Evolutionary conservation across 108 stramenopile genomes (phyloP).

Genomic region (Cylindrotheca fusiformis): DNA sequence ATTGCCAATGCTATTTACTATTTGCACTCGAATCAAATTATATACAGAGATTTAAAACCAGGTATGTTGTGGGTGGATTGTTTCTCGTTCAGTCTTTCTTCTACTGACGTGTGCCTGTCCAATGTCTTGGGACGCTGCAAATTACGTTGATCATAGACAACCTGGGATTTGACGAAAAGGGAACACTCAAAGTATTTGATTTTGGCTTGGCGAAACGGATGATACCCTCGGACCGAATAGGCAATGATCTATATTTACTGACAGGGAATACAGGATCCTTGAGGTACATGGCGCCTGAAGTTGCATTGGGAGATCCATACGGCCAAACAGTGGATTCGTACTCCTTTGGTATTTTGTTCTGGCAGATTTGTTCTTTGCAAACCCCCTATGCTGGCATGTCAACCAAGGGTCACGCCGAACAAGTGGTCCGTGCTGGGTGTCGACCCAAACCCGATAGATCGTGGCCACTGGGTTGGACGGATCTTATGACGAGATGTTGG

Average conservation of each 20-base stretch:
- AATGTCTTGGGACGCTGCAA: too few species aligned
- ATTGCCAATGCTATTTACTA: conserved; percentile 78
- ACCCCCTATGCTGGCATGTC: conserved; percentile 71
- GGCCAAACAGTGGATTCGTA: conserved; percentile 74
- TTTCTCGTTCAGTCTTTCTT: too few species aligned
- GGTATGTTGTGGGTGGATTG: conserved; percentile 3
- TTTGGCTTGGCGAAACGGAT: conserved; percentile 83
- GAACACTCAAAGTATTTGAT: conserved; percentile 75
- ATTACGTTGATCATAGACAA: too few species aligned
- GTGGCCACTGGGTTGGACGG: conserved; percentile 78
- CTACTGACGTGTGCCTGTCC: too few species aligned
- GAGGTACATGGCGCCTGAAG: conserved; percentile 59
- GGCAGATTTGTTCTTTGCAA: conserved; percentile 80
- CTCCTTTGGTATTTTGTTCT: conserved; percentile 83
- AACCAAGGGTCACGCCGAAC: conserved; percentile 73
- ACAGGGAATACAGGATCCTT: conserved; percentile 84
- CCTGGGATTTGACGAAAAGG: conserved; percentile 65
- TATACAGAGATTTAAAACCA: conserved; percentile 69
- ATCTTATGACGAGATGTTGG: conserved; percentile 77
- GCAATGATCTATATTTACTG: conserved; percentile 55
- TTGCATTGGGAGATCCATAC: conserved; percentile 61
- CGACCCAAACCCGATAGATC: conserved; percentile 66
- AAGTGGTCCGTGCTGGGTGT: conserved; percentile 66
- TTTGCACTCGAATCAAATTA: conserved; percentile 67
- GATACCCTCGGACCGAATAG: conserved; percentile 38